phyloP scores from a whole-genome alignment of 106 monocot genomes.

The Allium cepa region DNA sequence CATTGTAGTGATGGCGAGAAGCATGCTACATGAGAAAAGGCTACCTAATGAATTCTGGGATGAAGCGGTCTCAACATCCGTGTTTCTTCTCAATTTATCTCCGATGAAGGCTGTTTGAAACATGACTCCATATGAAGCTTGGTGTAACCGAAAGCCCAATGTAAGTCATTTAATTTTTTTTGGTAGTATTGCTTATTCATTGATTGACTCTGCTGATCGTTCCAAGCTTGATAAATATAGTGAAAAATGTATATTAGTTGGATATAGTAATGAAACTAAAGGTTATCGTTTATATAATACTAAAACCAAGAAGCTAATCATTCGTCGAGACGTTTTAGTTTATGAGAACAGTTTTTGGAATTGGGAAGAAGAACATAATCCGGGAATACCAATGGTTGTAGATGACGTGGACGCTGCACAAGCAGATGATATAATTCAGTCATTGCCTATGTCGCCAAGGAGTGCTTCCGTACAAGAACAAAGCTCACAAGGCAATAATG shows the following conservation, averaged over 20 bases:
- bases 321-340: constrained; percentile 13
- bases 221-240: too few relatives aligned
- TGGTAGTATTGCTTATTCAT: too few relatives aligned
- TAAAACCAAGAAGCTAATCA: constrained; percentile 15
- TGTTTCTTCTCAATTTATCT: constrained; percentile 5
- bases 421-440: too few relatives aligned
- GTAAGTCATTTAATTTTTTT: constrained; percentile 8
- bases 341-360: constrained; percentile 5
- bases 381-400: background rate
- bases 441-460: background rate
- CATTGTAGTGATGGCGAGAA: constrained; percentile 11
- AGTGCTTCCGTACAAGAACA: too few relatives aligned
- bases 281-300: constrained; percentile 12
- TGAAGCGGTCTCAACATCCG: constrained; percentile 6
- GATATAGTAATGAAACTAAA: too few relatives aligned
- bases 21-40: constrained; percentile 6
- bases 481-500: too few relatives aligned
- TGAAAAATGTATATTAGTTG: too few relatives aligned
- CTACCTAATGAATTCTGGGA: constrained; percentile 12
- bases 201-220: too few relatives aligned
- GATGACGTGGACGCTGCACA: background rate
- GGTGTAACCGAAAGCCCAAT: constrained; percentile 4
- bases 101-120: constrained; percentile 11
- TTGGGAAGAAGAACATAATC: background rate
- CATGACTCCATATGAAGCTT: constrained; percentile 20